phyloP scores from a whole-genome alignment of 495 filamentous ascomycete species.

The Podospora pseudoanserina region DNA sequence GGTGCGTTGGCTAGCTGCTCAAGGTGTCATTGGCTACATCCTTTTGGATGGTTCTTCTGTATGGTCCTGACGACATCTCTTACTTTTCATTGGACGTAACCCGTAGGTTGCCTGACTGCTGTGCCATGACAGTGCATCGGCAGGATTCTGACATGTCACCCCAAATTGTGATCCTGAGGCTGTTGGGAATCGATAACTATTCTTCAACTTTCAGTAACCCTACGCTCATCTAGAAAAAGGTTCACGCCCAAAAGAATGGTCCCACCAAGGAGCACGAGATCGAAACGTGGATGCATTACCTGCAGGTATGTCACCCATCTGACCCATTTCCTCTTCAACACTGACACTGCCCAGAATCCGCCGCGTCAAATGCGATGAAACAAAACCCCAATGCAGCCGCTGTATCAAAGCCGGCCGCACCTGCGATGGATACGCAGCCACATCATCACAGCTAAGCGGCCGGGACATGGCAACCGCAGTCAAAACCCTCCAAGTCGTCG shows the following conservation, averaged over 20 bases:
- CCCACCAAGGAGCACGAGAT: neutral
- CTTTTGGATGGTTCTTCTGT: neutral
- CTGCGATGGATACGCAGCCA: conserved; percentile 37
- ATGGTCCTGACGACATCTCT: neutral
- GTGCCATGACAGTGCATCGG: neutral
- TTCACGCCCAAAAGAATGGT: neutral
- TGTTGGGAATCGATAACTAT: too few species aligned
- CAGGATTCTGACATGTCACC: too few species aligned
- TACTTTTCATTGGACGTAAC: neutral
- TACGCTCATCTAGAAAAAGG: too few species aligned
- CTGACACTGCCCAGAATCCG: conserved; percentile 24
- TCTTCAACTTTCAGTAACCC: too few species aligned
- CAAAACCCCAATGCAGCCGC: conserved; percentile 31
- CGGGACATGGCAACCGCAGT: conserved; percentile 28
- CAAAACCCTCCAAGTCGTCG: conserved; percentile 41
- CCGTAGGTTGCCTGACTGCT: neutral
- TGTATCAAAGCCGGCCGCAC: conserved; percentile 30
- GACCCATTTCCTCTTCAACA: neutral
- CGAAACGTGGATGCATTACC: conserved; percentile 25
- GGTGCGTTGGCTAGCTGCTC: too few species aligned
- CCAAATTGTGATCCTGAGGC: too few species aligned
- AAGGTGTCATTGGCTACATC: neutral
- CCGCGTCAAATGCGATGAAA: conserved; percentile 42
- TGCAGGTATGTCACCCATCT: conserved; percentile 15
- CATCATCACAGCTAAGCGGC: conserved; percentile 24